Base-by-base conservation (phyloP, 306 rosid species). In the Clitoria ternatea region DNA sequence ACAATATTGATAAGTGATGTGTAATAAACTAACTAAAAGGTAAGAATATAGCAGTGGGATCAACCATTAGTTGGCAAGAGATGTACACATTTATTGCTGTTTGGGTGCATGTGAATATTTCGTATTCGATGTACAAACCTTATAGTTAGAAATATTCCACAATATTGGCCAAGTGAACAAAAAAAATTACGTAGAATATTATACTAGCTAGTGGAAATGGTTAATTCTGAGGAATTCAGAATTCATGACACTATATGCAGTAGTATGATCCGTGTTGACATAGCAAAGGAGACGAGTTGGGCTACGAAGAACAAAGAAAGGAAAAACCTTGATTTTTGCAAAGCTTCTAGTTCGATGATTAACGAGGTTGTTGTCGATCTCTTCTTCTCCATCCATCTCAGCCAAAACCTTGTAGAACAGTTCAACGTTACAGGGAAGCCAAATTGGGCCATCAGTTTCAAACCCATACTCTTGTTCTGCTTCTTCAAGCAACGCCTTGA, bases 371-470 rank as follows among this genome's bases (percentile, higher is more conserved):
- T 13, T 14, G 12, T 37, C 13, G 0, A 18, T 48, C 2, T 22
- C 65, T 4, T 22, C 65, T 4, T 72, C 73, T 2, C 63, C 80
- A 35, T 79, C 84, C 78, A 89, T 86, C 86, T 89, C 83, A 4
- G 82, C 88, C 61, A 89, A 47, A 5, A 89, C 95, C 26, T 79
- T 63, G 53, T 50, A 70, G 77, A 92, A 92, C 72, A 84, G 61
- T 48, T 77, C 90, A 4, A 87, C 87, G 0, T 78, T 83, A 18
- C 96, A 89, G 23, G 98, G 96, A 52, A 92, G 98, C 80, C 80
- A 74, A 36, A 89, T 77, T 0, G 81, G 84, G 0, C 84, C 84
- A 57, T 80, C 81, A 64, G 48, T 29, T 8, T 32, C 27, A 11
- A 76, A 71, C 36, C 67, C 84, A 59, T 37, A 49, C 33, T 80